Conservation (phyloP, 805 yeast genomes). For the Geotrichum ghanense region DNA sequence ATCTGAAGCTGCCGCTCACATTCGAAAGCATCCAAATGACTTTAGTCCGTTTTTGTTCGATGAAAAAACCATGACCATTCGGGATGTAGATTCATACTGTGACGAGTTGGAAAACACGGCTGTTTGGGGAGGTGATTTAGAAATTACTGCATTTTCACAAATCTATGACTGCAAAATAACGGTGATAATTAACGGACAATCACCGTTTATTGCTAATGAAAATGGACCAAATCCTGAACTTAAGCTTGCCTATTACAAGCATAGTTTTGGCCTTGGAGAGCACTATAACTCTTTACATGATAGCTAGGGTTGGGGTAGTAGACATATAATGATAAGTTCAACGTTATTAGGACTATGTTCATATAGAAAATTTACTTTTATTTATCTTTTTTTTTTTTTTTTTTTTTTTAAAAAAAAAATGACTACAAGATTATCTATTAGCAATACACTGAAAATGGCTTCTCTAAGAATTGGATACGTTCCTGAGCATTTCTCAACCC, state of each 20-base stretch:
- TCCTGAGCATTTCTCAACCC: constrained; percentile 90
- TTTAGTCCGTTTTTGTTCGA: constrained; percentile 77
- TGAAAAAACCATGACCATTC: constrained; percentile 54
- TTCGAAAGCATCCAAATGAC: constrained; percentile 51
- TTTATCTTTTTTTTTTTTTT: neutral
- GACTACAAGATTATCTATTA: too few relatives aligned
- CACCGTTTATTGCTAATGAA: constrained; percentile 54
- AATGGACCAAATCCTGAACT: constrained; percentile 38
- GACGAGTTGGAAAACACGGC: constrained; percentile 61
- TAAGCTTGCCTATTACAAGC: constrained; percentile 71
- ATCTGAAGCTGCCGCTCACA: constrained; percentile 50
- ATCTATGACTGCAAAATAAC: constrained; percentile 65
- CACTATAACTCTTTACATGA: constrained; percentile 70
- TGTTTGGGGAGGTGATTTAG: constrained; percentile 95
- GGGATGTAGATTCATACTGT: constrained; percentile 59
- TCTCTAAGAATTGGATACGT: constrained; percentile 52
- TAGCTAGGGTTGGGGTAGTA: constrained; percentile 3
- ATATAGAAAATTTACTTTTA: neutral
- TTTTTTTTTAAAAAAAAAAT: too few relatives aligned
- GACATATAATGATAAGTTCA: neutral
- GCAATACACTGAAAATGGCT: too few relatives aligned
- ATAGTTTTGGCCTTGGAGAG: constrained; percentile 83
- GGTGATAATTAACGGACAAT: constrained; percentile 67
- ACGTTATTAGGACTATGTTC: too few relatives aligned
- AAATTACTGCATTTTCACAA: constrained; percentile 68